Conservation (phyloP, 192 early-diverging fungal genomes). For the Backusella luteola region DNA sequence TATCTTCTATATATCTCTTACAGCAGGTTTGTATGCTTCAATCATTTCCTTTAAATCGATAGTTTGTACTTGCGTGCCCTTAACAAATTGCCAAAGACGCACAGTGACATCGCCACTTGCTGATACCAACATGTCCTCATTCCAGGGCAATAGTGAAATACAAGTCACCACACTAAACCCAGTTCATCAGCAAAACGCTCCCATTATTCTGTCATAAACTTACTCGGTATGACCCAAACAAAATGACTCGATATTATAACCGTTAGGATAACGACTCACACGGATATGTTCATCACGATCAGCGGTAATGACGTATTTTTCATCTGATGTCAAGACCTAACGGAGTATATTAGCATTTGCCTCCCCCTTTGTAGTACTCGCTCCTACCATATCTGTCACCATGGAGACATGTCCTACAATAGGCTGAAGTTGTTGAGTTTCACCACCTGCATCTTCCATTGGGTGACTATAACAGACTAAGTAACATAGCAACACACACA, state of each 20-base stretch:
- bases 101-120: slow-evolving; percentile 84
- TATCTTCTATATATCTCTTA: not conserved
- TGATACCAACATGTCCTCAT: slow-evolving; percentile 61
- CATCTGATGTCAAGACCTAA: slow-evolving; percentile 58
- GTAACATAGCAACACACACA: not conserved
- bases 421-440: slow-evolving; percentile 40
- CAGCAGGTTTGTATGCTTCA: slow-evolving; percentile 17
- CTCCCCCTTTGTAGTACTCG: not conserved
- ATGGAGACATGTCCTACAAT: slow-evolving; percentile 94
- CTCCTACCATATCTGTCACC: slow-evolving; percentile 77
- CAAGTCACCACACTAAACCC: slow-evolving; percentile 67
- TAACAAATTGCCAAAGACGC: slow-evolving; percentile 69
- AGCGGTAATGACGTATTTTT: slow-evolving; percentile 77
- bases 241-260: slow-evolving; percentile 86
- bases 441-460: slow-evolving; percentile 28
- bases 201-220: not conserved
- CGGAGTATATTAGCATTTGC: not conserved
- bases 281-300: slow-evolving; percentile 99
- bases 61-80: slow-evolving; percentile 64
- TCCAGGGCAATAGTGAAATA: slow-evolving; percentile 58
- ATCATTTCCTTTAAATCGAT: slow-evolving; percentile 53
- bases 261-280: slow-evolving; percentile 86
- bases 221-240: slow-evolving; percentile 91
- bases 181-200: not conserved
- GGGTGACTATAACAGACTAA: slow-evolving; percentile 27